Percentiles rank a stretch among this genome's conserved stretches.
Evolutionary conservation across 2,329 filamentous ascomycete genomes (phyloP).

Genomic region (Cordyceps pruinosa): DNA sequence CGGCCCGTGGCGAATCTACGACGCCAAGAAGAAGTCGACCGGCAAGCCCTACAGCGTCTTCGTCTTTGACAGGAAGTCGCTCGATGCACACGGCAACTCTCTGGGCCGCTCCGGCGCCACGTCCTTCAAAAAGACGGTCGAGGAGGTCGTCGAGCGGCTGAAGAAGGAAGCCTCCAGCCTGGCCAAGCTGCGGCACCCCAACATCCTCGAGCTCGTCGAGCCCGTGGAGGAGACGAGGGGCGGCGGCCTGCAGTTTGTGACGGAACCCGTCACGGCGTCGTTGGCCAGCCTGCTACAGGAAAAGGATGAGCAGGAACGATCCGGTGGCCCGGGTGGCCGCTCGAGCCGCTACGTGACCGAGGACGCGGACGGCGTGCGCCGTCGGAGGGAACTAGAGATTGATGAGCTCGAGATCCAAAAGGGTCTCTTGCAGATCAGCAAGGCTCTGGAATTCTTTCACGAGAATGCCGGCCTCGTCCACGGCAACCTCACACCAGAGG

Average conservation of each 20-base stretch:
- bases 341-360: conserved; percentile 76
- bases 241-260: conserved; percentile 91
- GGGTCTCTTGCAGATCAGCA: conserved; percentile 84
- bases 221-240: conserved; percentile 90
- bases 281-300: conserved; percentile 74
- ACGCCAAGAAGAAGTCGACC: conserved; percentile 93
- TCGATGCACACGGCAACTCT: conserved; percentile 52
- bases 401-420: conserved; percentile 98
- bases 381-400: conserved; percentile 78
- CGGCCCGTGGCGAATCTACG: conserved; percentile 95
- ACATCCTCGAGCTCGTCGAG: conserved; percentile 85
- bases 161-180: conserved; percentile 88
- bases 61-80: conserved; percentile 82
- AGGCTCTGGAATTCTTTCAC: conserved; percentile 90
- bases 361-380: conserved; percentile 64
- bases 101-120: conserved; percentile 43
- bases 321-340: conserved; percentile 60
- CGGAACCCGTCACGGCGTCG: conserved; percentile 85
- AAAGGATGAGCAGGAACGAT: conserved; percentile 79
- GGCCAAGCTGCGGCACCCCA: conserved; percentile 83
- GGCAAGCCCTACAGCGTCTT: conserved; percentile 87
- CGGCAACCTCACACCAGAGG: conserved; percentile 88
- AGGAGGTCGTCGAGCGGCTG: conserved; percentile 84
- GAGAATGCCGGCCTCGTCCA: conserved; percentile 92
- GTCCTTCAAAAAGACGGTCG: conserved; percentile 70